Base-by-base conservation (phyloP, 805 yeast genomes). In the Saccharomycopsis guyanensis region DNA sequence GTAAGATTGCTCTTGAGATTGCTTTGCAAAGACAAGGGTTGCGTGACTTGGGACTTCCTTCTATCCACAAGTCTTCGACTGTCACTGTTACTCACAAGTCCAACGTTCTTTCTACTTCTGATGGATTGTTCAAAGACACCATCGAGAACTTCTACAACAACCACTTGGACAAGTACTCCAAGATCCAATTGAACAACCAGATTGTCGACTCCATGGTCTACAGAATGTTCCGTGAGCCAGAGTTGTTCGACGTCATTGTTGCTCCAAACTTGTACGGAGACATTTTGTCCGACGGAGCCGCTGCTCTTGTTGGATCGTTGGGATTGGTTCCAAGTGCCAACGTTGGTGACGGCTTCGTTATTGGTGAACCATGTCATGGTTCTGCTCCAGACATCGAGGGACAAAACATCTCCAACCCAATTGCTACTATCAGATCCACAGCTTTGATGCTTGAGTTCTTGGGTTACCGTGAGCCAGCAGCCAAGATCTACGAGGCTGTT, bases 321-420 rank as follows among this genome's bases (percentile, higher is more conserved):
- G 98, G 98, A 62, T 95, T 93, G 48, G 97, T 93, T 47, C 97
- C 98, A 59, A 83, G 95, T 45, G 97, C 97, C 51, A 93, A 93
- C 61, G 98, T 93, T 53, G 98, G 98, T 60, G 96, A 88, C 63
- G 69, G 74, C 63, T 91, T 93, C 62, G 97, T 94, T 53, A 87
- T 93, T 62, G 98, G 98, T 64, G 98, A 93, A 71, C 98, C 98
- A 62, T 89, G 97, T 64, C 98, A 93, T 69, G 98, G 98, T 52
- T 86, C 96, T 47, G 98, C 98, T 46, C 98, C 98, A 47, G 98
- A 93, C 66, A 93, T 93, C 56, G 96, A 89, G 64, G 98, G 98
- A 58, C 81, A 76, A 66, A 93, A 93, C 59, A 86, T 87, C 58
- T 77, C 96, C 44, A 91, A 91, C 76, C 98, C 98, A 55, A 81